Evolutionary conservation across 1,284 basidiomycete species (phyloP).

Genomic region (Austroboletus niveus): DNA sequence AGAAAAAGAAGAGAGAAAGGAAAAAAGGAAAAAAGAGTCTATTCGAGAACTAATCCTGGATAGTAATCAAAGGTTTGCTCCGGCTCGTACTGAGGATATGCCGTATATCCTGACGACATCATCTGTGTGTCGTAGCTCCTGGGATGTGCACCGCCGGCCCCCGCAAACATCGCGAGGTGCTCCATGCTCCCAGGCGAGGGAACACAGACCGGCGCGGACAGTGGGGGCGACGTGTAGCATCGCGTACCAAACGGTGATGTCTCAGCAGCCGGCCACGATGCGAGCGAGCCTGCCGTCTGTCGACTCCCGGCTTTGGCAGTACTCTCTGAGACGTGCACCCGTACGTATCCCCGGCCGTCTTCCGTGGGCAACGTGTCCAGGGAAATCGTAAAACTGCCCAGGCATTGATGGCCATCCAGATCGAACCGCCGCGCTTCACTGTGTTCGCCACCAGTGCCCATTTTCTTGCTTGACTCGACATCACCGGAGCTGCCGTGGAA

Average conservation of each 20-base stretch:
- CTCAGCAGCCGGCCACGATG: conserved; percentile 28
- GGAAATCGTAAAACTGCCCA: conserved; percentile 65
- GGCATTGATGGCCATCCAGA: conserved; percentile 44
- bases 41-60: conserved; percentile 39
- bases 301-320: conserved; percentile 33
- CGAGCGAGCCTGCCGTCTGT: conserved; percentile 30
- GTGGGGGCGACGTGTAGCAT: conserved; percentile 33
- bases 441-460: conserved; percentile 29
- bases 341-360: conserved; percentile 70
- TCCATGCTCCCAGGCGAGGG: conserved; percentile 23
- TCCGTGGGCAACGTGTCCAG: conserved; percentile 63
- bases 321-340: conserved; percentile 59
- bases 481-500: conserved; percentile 55
- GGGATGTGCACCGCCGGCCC: conserved; percentile 15
- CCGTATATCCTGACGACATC: conserved; percentile 23
- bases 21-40: neutral
- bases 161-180: conserved; percentile 25
- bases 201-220: conserved; percentile 16
- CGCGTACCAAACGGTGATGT: conserved; percentile 18
- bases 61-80: conserved; percentile 40
- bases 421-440: conserved; percentile 51
- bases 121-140: conserved; percentile 22
- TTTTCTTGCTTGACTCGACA: conserved; percentile 29
- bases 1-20: no score
- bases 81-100: conserved; percentile 30